Conservation (phyloP, 2,329 filamentous ascomycete genomes). For the Beauveria brongniartii region DNA sequence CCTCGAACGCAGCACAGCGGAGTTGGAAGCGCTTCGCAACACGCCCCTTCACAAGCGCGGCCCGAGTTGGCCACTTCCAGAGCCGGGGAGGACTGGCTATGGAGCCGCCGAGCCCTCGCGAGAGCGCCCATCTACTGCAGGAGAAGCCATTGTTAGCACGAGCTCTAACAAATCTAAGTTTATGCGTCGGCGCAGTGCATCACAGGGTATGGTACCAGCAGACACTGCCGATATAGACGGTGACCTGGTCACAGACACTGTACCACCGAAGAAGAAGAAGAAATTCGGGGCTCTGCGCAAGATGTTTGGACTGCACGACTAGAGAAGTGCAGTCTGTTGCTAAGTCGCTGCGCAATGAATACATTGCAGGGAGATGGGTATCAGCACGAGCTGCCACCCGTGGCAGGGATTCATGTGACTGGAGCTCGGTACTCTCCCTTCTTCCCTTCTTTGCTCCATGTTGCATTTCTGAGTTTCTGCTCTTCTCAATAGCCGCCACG, state of each 20-base stretch:
- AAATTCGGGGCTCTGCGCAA: constrained; percentile 59
- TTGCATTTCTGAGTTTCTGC: background rate
- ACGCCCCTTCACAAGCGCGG: constrained; percentile 24
- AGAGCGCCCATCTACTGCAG: constrained; percentile 28
- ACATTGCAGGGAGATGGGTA: background rate
- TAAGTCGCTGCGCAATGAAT: background rate
- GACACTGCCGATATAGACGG: constrained; percentile 7
- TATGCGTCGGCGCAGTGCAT: constrained; percentile 30
- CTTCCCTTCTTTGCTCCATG: background rate
- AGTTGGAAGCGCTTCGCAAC: constrained; percentile 40
- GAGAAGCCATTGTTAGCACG: constrained; percentile 17
- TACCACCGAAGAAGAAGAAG: constrained; percentile 40
- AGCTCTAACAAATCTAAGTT: constrained; percentile 21
- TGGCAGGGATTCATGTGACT: background rate
- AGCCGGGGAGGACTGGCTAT: constrained; percentile 24
- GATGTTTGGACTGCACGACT: constrained; percentile 50
- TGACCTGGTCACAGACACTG: constrained; percentile 9
- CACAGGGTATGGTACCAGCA: constrained; percentile 22
- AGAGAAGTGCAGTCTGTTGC: constrained; percentile 15
- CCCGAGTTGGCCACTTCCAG: constrained; percentile 27
- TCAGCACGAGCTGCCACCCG: background rate
- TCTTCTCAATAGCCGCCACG: background rate
- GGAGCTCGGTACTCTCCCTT: background rate
- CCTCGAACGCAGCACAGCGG: constrained; percentile 49
- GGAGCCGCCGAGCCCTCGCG: constrained; percentile 19